Base-by-base conservation (phyloP, 768 basidiomycete species). In the Xerocomus spinulosus region DNA sequence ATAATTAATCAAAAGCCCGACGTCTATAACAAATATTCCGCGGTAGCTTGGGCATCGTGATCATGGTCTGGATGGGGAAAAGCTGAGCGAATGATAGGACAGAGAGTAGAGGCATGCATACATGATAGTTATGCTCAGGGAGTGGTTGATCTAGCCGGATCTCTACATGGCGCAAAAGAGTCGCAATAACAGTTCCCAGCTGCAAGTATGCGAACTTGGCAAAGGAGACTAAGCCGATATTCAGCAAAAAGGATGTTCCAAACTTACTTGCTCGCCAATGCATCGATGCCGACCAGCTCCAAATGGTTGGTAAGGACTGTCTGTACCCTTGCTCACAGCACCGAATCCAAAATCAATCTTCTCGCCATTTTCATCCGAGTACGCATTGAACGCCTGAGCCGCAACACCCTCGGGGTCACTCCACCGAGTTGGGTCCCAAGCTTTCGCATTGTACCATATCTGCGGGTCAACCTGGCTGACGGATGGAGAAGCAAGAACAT, bases 271-370 rank as follows among this genome's bases (percentile, higher is more conserved):
- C 70, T 94, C 92, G 54, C 92, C 91, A 51, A 97, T 94, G 67
- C 91, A 98, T 54, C 94, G 77, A 72, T 97, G 95, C 59, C 89
- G 78, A 24, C 96, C 96, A 43, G 96, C 95, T 52, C 96, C 96
- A 60, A 99, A 99, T 2, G 96, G 96, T 64, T 96, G 90, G 67
- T 98, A 97, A 41, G 91, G 92, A 57, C 86, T 90, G 48, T 94
- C 90, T 6, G 94, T 97, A 42, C 94, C 94, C 72, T 97, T 97
- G 73, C 86, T 90, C 43, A 99, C 88, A 51, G 84, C 81, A 44
- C 96, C 96, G 67, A 91, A 99, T 2, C 96, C 96, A 60, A 86
- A 99, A 68, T 99, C 96, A 51, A 98, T 74, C 73, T 93, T 93
- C 68, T 95, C 91, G 48, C 90, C 87, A 26, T 69, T 67, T 57